Conservation (phyloP, 352 stramenopile species). For the Globisporangium splendens region DNA sequence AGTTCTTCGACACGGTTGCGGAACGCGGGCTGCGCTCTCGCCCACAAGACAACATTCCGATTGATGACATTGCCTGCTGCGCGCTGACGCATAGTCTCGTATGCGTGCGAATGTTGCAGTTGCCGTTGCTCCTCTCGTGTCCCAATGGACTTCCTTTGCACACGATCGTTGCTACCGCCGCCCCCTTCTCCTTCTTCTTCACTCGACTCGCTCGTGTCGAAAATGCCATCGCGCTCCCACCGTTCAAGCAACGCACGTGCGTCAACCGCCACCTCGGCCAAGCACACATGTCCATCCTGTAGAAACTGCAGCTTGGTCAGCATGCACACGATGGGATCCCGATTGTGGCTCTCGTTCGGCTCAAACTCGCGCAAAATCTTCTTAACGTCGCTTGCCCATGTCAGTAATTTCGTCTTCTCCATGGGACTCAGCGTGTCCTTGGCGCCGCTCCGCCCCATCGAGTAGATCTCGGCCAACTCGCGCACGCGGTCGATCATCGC, state of each 20-base stretch:
- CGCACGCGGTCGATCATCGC: slow-evolving; percentile 40
- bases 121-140: slow-evolving; percentile 3
- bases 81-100: slow-evolving; percentile 52
- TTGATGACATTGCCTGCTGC: slow-evolving; percentile 61
- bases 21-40: slow-evolving; percentile 45
- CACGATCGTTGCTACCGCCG: slow-evolving; percentile 18
- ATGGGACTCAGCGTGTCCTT: slow-evolving; percentile 33
- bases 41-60: slow-evolving; percentile 50
- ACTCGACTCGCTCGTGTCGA: slow-evolving; percentile 28
- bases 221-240: slow-evolving; percentile 53
- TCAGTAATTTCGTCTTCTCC: slow-evolving; percentile 41
- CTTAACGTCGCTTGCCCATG: slow-evolving; percentile 36
- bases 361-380: slow-evolving; percentile 41
- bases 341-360: slow-evolving; percentile 35
- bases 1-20: slow-evolving; percentile 57
- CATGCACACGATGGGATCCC: slow-evolving; percentile 44
- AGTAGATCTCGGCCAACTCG: slow-evolving; percentile 25
- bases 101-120: slow-evolving; percentile 44
- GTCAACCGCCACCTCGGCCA: slow-evolving; percentile 50
- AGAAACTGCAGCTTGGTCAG: slow-evolving; percentile 55
- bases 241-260: slow-evolving; percentile 39
- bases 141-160: slow-evolving; percentile 9
- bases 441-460: slow-evolving; percentile 1
- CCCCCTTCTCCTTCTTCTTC: slow-evolving; percentile 29
- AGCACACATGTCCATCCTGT: slow-evolving; percentile 50